These are phyloP conservation scores for Penicillium sclerotiorum DNA, from an alignment of 2,329 filamentous ascomycete genomes.

Conservation along the genomic window DNA sequence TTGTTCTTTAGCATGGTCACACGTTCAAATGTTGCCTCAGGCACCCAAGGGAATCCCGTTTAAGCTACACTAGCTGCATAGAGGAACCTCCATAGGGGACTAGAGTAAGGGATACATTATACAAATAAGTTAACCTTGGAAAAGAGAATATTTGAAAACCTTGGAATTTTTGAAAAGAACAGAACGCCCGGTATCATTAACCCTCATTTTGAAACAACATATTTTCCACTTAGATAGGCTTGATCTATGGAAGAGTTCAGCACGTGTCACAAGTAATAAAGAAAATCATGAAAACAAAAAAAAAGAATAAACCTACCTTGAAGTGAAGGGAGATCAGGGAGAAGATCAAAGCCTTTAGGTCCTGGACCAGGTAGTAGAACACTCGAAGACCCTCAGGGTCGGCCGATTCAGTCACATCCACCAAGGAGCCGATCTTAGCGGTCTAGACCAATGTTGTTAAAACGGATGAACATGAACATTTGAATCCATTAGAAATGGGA, in stretches of 20 bases:
- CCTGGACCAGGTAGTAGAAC: constrained; percentile 98
- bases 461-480: neutral
- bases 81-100: neutral
- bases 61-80: neutral
- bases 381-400: constrained; percentile 95
- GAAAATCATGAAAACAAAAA: constrained; percentile 1
- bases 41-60: neutral
- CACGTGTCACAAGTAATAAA: neutral
- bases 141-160: no score
- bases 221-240: constrained; percentile 47
- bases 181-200: constrained; percentile 29
- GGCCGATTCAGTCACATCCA: constrained; percentile 93
- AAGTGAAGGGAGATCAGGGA: constrained; percentile 96
- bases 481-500: neutral
- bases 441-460: constrained; percentile 60
- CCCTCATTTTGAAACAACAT: constrained; percentile 7
- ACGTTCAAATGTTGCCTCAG: no score
- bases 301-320: constrained; percentile 61
- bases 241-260: constrained; percentile 46
- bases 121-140: neutral
- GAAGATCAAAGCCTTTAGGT: constrained; percentile 94
- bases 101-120: no score
- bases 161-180: constrained; percentile 5
- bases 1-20: no score
- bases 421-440: constrained; percentile 94